Evolutionary conservation across 1,284 basidiomycete genomes (phyloP), one percentile per base, ranked within the genome.

Genomic region (Lentinula novae-zelandiae): DNA sequence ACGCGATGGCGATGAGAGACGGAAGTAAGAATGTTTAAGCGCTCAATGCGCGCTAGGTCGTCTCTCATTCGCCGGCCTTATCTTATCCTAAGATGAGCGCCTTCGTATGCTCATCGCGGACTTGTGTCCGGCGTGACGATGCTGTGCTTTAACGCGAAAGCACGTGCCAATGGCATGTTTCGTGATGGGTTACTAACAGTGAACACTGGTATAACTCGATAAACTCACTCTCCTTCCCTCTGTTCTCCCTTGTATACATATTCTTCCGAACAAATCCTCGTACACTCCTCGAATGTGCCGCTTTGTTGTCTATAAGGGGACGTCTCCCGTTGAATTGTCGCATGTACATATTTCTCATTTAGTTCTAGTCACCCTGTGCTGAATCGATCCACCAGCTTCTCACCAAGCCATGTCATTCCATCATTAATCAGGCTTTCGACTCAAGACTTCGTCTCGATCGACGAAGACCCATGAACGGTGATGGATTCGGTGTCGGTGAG

Each of bases 401-500:
- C 65, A 98, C 92, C 50, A 82, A 92, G 50, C 96, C 96, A 50
- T 90, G 91, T 60, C 96, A 98, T 76, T 95, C 92, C 12, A 98
- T 98, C 77, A 95, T 95, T 72, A 96, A 96, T 72, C 95, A 97
- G 68, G 93, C 95, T 0, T 95, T 95, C 69, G 95, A 96, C 76
- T 94, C 92, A 40, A 84, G 94, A 20, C 78, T 97, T 36, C 85
- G 95, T 17, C 76, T 97, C 62, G 92, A 95, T 67, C 81, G 78
- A 65, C 81, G 89, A 62, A 77, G 92, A 61, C 93, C 94, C 9
- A 93, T 96, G 76, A 96, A 96, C 68, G 95, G 95, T 27, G 96
- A 99, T 72, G 96, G 96, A 0, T 98, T 98, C 71, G 96, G 96
- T 38, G 94, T 99, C 33, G 95, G 95, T 84, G 76, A 73, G 92